phyloP scores from a whole-genome alignment of 2,329 filamentous ascomycete genomes.

The Scorias spongiosa region DNA sequence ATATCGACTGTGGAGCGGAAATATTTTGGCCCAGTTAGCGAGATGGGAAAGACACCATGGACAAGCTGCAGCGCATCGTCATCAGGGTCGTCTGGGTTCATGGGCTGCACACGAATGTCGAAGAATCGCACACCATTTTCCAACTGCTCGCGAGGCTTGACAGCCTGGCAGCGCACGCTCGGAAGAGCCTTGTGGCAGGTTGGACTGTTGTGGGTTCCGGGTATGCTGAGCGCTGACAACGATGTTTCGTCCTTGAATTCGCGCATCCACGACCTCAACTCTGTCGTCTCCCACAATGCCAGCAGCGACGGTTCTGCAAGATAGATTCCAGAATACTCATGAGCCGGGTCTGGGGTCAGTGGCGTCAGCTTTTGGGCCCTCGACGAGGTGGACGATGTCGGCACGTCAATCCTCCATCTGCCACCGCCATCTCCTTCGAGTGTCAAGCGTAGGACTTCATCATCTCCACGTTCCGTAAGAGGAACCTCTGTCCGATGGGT shows the following conservation, averaged over 20 bases:
- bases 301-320: slow-evolving; percentile 26
- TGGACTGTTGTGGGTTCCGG: slow-evolving; percentile 89
- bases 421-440: slow-evolving; percentile 48
- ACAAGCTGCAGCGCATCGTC: slow-evolving; percentile 61
- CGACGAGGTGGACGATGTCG: slow-evolving; percentile 34
- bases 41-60: slow-evolving; percentile 79
- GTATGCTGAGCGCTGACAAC: slow-evolving; percentile 71
- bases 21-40: slow-evolving; percentile 65
- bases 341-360: slow-evolving; percentile 23
- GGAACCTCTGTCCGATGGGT: slow-evolving; percentile 48
- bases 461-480: slow-evolving; percentile 37
- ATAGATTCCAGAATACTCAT: slow-evolving; percentile 29
- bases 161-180: slow-evolving; percentile 84
- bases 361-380: slow-evolving; percentile 20
- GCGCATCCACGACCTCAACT: slow-evolving; percentile 66
- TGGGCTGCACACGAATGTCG: slow-evolving; percentile 68
- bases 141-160: slow-evolving; percentile 61
- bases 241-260: slow-evolving; percentile 56
- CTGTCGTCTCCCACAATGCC: slow-evolving; percentile 54
- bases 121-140: slow-evolving; percentile 87
- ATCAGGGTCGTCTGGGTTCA: slow-evolving; percentile 38
- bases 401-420: slow-evolving; percentile 57
- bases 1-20: slow-evolving; percentile 60
- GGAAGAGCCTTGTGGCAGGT: slow-evolving; percentile 74
- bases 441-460: slow-evolving; percentile 58